Evolutionary conservation across 176 grass and related monocot genomes (phyloP).

Genomic region (Alopecurus myosuroides): DNA sequence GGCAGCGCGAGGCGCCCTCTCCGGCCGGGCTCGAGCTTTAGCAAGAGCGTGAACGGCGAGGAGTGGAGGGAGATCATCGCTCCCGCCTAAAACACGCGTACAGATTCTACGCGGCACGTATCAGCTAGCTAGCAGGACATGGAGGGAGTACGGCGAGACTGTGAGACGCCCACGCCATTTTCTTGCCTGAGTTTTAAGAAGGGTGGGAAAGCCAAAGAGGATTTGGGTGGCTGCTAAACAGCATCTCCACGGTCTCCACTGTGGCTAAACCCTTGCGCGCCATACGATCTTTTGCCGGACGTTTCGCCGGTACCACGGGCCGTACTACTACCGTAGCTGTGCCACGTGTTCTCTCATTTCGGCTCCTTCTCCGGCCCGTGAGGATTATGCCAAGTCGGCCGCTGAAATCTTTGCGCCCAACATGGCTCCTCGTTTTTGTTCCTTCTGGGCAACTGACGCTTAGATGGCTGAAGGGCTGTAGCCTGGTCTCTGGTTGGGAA

Average conservation of each 20-base stretch:
- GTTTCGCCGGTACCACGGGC: neutral
- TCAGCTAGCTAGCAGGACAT: neutral
- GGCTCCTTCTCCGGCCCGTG: neutral
- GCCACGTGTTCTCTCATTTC: neutral
- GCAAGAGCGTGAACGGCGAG: slow-evolving; percentile 16
- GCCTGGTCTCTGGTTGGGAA: neutral
- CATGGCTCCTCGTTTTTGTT: neutral
- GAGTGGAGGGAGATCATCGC: slow-evolving; percentile 14
- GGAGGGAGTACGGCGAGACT: neutral
- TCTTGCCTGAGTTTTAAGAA: neutral
- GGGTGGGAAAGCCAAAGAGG: neutral
- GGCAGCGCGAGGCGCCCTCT: neutral
- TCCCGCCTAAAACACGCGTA: neutral
- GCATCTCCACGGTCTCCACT: neutral
- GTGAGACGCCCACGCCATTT: neutral
- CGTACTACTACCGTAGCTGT: neutral
- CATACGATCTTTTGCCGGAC: slow-evolving; percentile 14
- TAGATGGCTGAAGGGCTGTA: slow-evolving; percentile 8
- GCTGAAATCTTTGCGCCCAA: neutral
- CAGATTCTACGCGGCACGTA: neutral
- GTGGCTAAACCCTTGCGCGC: slow-evolving; percentile 27
- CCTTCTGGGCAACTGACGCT: neutral
- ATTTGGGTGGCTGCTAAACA: slow-evolving; percentile 10
- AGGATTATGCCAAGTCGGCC: slow-evolving; percentile 3
- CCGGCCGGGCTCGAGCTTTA: slow-evolving; percentile 12